Evolutionary conservation across 2,329 filamentous ascomycete genomes (phyloP), one percentile per base, ranked within the genome.

Genomic region (Gnomoniopsis sp.): DNA sequence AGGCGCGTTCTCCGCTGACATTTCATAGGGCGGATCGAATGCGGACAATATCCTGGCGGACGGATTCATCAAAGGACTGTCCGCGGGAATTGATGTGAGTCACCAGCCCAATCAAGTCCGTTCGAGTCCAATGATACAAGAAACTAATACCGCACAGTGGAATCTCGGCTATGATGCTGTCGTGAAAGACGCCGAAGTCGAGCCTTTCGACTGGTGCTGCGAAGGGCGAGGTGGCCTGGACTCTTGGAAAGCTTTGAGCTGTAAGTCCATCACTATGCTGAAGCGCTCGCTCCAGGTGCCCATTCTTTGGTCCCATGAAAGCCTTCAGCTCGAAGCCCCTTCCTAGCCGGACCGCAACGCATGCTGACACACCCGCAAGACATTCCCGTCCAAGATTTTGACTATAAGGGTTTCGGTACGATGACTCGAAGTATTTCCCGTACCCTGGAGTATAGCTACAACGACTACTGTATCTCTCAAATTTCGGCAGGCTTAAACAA

Each of bases 401-500:
- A 92, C 69, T 75, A 77, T 69, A 77, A 77, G 58, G 88, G 87
- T 2, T 82, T 84, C n/a, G 89, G 89, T 0, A 84, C 85, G 0
- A 81, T 88, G 69, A 91, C 89, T 0, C 79, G 89, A 7, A 87
- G 82, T 62, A 81, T 92, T 26, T 90, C 86, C 1, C 79, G 89
- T 8, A 91, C 88, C 0, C 81, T 92, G 0, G 89, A 92, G 69
- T 93, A 93, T 68, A 84, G 87, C 7, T 92, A 92, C 71, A 85
- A 92, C 63, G 89, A 92, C 72, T 93, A 85, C 65, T 85, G 83
- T 63, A 86, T 90, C 57, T 77, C 85, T 0, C 76, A 84, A 49
- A 82, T 91, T 57, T 87, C 88, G 0, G 76, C 77, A 11, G 76
- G 73, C 0, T 69, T 89, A 43, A 83, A 82, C 1, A 77, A 82